Base-by-base conservation (phyloP, 345 rosid species). In the Corchorus capsularis region DNA sequence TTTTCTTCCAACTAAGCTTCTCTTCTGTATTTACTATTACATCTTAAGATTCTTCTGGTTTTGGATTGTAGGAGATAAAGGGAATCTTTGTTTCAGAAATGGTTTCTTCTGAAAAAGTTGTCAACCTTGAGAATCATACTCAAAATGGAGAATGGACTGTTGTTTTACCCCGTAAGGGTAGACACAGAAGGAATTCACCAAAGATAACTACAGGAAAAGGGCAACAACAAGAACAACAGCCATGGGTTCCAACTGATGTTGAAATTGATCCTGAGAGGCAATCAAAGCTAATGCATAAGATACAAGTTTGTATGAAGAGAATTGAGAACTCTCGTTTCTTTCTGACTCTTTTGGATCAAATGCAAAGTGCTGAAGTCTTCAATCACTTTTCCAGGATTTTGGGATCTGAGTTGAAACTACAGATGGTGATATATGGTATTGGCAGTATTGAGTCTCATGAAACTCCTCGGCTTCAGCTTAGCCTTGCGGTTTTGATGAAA, bases 371-470 rank as follows among this genome's bases (percentile, higher is more conserved):
- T 3, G 85, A 87, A 54, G 55, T 90, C 62, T 63, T 78, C 16
- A 78, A 83, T 39, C 79, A 52, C 77, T 82, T 96, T 71, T 53
- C 62, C 15, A 78, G 50, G 74, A 89, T 93, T 75, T 65, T 93
- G 85, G 93, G 95, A 56, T 49, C 90, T 14, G 94, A 85, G 37
- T 73, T 69, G 55, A 74, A 82, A 73, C 66, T 92, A 69, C 89
- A 83, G 75, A 87, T 89, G 89, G 94, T 96, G 32, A 79, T 91
- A 41, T 96, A 92, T 62, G 94, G 98, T 37, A 91, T 93, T 66
- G 97, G 98, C 61, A 92, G 96, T 82, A 87, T 96, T 50, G 98
- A 96, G 73, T 89, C 87, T 6, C 89, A 88, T 50, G 98, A 92
- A 81, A 71, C 89, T 55, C 96, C 98, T 43, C 78, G 93, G 72